These are phyloP conservation scores for Globisporangium barbulae DNA, from an alignment of 352 stramenopile genomes.

Conservation along the genomic window DNA sequence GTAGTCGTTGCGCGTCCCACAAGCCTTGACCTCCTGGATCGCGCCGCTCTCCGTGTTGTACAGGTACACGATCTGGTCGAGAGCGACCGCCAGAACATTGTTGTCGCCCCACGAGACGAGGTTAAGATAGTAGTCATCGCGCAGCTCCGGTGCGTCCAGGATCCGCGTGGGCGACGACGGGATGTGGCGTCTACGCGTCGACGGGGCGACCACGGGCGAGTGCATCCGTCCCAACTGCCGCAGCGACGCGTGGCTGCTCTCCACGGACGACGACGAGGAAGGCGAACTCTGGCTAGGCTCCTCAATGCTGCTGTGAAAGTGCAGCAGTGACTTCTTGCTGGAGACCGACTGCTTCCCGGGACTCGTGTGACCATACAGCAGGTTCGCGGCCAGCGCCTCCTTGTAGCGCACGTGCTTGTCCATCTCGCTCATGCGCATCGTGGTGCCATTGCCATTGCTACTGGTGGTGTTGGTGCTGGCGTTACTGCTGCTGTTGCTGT, in stretches of 20 bases:
- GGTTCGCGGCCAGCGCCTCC: constrained; percentile 31
- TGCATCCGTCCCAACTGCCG: constrained; percentile 8
- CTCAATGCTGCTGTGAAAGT: constrained; percentile 19
- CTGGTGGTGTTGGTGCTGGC: background rate
- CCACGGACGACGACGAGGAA: background rate
- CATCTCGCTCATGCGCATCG: constrained; percentile 18
- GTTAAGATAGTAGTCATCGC: constrained; percentile 98
- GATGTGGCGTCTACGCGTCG: constrained; percentile 23
- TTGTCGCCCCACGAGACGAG: constrained; percentile 93
- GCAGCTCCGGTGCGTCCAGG: constrained; percentile 94
- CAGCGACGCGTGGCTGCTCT: constrained; percentile 20
- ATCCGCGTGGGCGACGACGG: constrained; percentile 67
- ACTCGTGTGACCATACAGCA: constrained; percentile 21
- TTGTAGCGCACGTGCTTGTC: constrained; percentile 32
- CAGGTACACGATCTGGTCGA: constrained; percentile 93
- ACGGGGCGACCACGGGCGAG: background rate
- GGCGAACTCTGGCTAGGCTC: constrained; percentile 6
- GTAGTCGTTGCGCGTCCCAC: constrained; percentile 76
- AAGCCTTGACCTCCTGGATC: constrained; percentile 88
- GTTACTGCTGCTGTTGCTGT: background rate
- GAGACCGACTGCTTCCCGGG: constrained; percentile 14
- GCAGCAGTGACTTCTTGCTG: constrained; percentile 23
- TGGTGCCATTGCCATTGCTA: background rate
- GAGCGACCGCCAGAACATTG: constrained; percentile 93
- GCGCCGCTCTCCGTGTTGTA: constrained; percentile 91